Conservation (phyloP, 2,329 filamentous ascomycete genomes). For the Fusarium armeniacum region DNA sequence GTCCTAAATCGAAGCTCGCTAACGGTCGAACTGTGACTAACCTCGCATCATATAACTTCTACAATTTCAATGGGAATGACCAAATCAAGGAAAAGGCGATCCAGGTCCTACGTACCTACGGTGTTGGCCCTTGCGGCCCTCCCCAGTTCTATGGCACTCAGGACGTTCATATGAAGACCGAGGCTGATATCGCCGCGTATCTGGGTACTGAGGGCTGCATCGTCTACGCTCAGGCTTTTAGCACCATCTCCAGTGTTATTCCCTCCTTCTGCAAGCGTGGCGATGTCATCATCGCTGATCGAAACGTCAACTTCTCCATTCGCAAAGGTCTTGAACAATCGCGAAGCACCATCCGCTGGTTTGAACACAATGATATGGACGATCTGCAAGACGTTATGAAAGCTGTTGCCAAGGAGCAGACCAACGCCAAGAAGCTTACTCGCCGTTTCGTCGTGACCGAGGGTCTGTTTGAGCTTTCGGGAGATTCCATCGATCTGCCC, state of each 20-base stretch:
- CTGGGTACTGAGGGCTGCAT: conserved; percentile 91
- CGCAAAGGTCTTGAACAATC: conserved; percentile 95
- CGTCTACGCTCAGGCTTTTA: conserved; percentile 96
- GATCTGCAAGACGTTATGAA: conserved; percentile 89
- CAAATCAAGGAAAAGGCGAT: conserved; percentile 95
- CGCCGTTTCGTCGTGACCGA: conserved; percentile 96
- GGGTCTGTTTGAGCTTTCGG: conserved; percentile 90
- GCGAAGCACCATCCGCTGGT: conserved; percentile 92
- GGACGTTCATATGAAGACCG: conserved; percentile 97
- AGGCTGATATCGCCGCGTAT: conserved; percentile 92
- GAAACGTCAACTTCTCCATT: conserved; percentile 92
- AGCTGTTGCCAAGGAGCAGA: conserved; percentile 89
- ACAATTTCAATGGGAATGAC: conserved; percentile 95
- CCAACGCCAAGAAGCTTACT: conserved; percentile 86
- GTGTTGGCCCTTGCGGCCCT: conserved; percentile 95
- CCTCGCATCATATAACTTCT: conserved; percentile 95
- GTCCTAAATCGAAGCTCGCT: conserved; percentile 88
- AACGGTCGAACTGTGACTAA: conserved; percentile 94
- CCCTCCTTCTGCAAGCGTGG: conserved; percentile 97
- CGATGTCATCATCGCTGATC: conserved; percentile 96
- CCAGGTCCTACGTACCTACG: conserved; percentile 92
- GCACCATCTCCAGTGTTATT: conserved; percentile 96
- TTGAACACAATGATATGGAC: conserved; percentile 95
- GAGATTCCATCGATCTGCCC: conserved; percentile 86
- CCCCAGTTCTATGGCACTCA: conserved; percentile 99